phyloP scores from a whole-genome alignment of 345 rosid species.

The Hibiscus trionum region DNA sequence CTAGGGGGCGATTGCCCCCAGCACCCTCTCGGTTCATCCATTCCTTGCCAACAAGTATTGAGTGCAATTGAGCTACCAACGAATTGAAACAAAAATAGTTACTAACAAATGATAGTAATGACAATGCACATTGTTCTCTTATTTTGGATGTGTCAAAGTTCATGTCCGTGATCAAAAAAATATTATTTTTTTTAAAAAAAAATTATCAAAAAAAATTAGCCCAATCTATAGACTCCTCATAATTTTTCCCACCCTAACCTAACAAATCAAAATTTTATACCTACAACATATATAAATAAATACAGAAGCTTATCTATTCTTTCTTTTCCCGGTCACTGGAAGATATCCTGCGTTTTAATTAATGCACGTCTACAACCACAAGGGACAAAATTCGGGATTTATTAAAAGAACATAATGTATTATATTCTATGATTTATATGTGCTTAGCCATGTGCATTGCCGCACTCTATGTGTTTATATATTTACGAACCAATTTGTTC shows the following conservation, averaged over 20 bases:
- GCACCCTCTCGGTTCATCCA: too few species aligned
- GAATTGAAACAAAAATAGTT: too few species aligned
- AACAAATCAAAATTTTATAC: not conserved
- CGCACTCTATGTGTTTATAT: not conserved
- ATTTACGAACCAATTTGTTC: not conserved
- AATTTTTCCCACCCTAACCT: not conserved
- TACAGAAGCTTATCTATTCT: not conserved
- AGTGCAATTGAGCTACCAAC: too few species aligned
- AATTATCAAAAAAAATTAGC: too few species aligned
- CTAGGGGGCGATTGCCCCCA: too few species aligned
- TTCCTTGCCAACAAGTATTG: too few species aligned
- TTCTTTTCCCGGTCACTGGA: not conserved
- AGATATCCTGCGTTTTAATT: not conserved
- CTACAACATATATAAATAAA: not conserved
- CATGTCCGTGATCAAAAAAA: too few species aligned
- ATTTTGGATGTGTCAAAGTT: too few species aligned
- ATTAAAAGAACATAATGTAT: not conserved
- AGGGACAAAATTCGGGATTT: not conserved
- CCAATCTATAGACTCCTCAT: too few species aligned
- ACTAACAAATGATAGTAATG: too few species aligned
- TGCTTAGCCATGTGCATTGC: slow-evolving; percentile 1
- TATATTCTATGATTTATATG: not conserved
- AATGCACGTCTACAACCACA: not conserved
- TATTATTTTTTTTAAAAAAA: too few species aligned
- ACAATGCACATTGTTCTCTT: too few species aligned